These are phyloP conservation scores for Alternaria rosae DNA, from an alignment of 2,329 filamentous ascomycete species.

Conservation along the genomic window DNA sequence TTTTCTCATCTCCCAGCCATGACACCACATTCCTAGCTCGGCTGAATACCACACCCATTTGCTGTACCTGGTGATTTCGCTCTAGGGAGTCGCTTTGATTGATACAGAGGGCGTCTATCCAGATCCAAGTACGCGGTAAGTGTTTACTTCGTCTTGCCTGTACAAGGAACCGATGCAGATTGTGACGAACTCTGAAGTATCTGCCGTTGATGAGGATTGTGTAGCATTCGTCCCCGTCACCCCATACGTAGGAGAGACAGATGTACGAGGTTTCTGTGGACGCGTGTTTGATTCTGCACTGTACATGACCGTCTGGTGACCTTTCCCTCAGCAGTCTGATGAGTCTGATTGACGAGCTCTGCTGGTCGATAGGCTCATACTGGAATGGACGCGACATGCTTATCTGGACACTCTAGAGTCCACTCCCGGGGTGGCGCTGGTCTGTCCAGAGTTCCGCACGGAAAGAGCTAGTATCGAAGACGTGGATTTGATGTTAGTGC, in stretches of 20 bases:
- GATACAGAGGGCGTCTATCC: conserved; percentile 15
- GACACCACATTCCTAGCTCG: background rate
- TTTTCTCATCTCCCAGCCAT: background rate
- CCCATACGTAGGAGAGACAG: conserved; percentile 21
- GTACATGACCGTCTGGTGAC: background rate
- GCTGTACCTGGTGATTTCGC: background rate
- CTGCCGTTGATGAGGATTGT: background rate
- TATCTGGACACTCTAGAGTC: background rate
- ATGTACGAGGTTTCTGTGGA: conserved; percentile 1
- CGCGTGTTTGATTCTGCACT: conserved; percentile 6
- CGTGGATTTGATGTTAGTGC: background rate
- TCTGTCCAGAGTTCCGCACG: background rate
- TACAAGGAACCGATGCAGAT: conserved; percentile 10
- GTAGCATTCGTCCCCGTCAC: background rate
- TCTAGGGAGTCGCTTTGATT: conserved; percentile 5
- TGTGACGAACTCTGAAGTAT: background rate
- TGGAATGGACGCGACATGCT: background rate
- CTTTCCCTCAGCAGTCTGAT: background rate
- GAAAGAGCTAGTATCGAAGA: background rate
- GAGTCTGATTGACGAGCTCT: background rate
- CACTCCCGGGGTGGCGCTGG: background rate
- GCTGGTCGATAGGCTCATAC: background rate
- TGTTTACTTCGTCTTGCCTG: background rate
- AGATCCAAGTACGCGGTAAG: background rate
- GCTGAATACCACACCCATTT: background rate